Evolutionary conservation across 2,329 filamentous ascomycete genomes (phyloP).

Genomic region (Gnomoniopsis smithogilvyi): DNA sequence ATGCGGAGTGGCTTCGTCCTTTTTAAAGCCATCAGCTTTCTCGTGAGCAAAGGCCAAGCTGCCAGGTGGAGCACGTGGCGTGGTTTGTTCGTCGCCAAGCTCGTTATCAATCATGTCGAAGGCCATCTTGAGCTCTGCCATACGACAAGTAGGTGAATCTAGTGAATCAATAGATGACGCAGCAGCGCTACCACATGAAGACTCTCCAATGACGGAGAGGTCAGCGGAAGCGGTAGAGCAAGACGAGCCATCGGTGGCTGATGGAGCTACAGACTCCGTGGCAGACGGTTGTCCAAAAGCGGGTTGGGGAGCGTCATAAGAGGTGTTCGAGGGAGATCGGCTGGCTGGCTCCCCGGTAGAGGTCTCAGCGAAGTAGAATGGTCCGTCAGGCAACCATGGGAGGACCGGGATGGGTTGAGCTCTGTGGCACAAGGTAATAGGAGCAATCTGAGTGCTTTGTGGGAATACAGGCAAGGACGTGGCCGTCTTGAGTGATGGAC

Average conservation of each 20-base stretch:
- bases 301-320: not conserved
- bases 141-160: not conserved
- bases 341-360: not conserved
- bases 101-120: not conserved
- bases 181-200: not conserved
- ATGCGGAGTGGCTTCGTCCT: not conserved
- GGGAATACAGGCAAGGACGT: not conserved
- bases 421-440: not conserved
- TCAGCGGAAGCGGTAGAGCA: not conserved
- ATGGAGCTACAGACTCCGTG: not conserved
- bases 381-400: constrained; percentile 1
- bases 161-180: not conserved
- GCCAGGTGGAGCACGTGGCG: not conserved
- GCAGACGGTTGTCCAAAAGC: not conserved
- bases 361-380: not conserved
- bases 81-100: not conserved
- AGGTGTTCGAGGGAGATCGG: not conserved
- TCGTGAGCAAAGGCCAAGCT: not conserved
- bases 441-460: not conserved
- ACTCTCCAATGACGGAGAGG: not conserved
- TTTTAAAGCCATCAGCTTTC: not conserved
- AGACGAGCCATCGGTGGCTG: not conserved
- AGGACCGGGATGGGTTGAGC: constrained; percentile 1
- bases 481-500: not conserved
- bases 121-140: not conserved